These are phyloP conservation scores for Austroboletus eburneus DNA, from an alignment of 768 basidiomycete genomes.

Conservation along the genomic window DNA sequence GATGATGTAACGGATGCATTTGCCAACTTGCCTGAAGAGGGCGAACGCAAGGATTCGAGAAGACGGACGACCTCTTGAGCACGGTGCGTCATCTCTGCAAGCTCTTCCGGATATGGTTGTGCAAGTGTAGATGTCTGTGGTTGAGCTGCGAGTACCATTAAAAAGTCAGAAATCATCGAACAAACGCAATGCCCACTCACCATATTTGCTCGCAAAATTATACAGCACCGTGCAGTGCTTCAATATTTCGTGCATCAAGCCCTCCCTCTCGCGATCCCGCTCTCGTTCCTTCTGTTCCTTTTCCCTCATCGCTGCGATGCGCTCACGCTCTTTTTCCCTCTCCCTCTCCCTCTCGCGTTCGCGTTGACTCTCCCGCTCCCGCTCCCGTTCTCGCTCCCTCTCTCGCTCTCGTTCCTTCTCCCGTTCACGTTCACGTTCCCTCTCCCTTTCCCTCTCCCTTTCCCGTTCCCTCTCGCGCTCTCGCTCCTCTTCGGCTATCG, in stretches of 20 bases:
- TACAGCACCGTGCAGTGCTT: slow-evolving; percentile 59
- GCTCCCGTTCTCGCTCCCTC: slow-evolving; percentile 21
- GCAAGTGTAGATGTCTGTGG: slow-evolving; percentile 41
- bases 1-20: slow-evolving; percentile 10
- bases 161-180: neutral
- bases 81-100: slow-evolving; percentile 65
- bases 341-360: slow-evolving; percentile 20
- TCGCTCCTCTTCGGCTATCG: slow-evolving; percentile 16
- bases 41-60: slow-evolving; percentile 40
- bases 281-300: slow-evolving; percentile 24
- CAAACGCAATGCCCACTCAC: slow-evolving; percentile 33
- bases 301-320: slow-evolving; percentile 18
- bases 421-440: slow-evolving; percentile 15
- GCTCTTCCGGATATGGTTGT: slow-evolving; percentile 52
- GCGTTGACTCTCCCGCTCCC: slow-evolving; percentile 10
- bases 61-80: slow-evolving; percentile 66
- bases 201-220: slow-evolving; percentile 63
- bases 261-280: slow-evolving; percentile 18
- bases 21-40: slow-evolving; percentile 21
- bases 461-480: slow-evolving; percentile 19
- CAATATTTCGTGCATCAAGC: slow-evolving; percentile 23
- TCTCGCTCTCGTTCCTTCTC: slow-evolving; percentile 15
- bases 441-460: slow-evolving; percentile 18
- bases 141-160: slow-evolving; percentile 20
- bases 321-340: slow-evolving; percentile 21